Evolutionary conservation across 2,329 filamentous ascomycete species (phyloP).

Genomic region (Calonectria ilicicola): DNA sequence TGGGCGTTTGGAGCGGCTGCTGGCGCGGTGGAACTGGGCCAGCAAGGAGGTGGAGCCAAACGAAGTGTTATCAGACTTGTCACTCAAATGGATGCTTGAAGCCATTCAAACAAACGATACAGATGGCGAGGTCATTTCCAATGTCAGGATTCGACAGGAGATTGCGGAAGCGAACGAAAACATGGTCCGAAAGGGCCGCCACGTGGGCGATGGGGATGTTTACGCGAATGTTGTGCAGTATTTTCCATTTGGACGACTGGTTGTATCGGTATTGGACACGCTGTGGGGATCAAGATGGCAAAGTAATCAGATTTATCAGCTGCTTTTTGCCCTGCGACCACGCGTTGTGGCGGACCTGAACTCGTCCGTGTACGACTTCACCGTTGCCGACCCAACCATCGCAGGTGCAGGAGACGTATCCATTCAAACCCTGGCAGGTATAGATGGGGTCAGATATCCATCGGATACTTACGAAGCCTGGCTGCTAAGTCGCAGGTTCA

Average conservation of each 20-base stretch:
- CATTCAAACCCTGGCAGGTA: background rate
- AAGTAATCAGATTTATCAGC: constrained; percentile 18
- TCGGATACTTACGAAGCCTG: constrained; percentile 8
- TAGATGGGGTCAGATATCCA: background rate
- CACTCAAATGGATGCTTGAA: constrained; percentile 36
- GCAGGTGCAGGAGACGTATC: background rate
- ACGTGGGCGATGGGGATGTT: constrained; percentile 7
- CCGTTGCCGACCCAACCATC: background rate
- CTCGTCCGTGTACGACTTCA: constrained; percentile 8
- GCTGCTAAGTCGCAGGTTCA: background rate
- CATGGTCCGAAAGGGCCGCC: background rate
- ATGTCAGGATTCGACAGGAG: background rate
- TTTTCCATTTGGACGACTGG: background rate
- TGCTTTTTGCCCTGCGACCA: constrained; percentile 11
- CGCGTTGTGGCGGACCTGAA: constrained; percentile 6
- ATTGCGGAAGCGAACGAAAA: background rate
- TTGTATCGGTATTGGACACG: background rate
- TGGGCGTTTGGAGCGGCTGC: constrained; percentile 38
- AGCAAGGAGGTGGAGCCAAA: constrained; percentile 36
- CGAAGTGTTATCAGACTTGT: constrained; percentile 34
- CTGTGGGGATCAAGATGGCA: constrained; percentile 6
- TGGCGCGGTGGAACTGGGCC: constrained; percentile 42
- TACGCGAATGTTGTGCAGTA: background rate
- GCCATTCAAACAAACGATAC: constrained; percentile 20
- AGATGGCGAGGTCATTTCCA: background rate